Base-by-base conservation (phyloP, 805 yeast genomes). In the Candida maris region DNA sequence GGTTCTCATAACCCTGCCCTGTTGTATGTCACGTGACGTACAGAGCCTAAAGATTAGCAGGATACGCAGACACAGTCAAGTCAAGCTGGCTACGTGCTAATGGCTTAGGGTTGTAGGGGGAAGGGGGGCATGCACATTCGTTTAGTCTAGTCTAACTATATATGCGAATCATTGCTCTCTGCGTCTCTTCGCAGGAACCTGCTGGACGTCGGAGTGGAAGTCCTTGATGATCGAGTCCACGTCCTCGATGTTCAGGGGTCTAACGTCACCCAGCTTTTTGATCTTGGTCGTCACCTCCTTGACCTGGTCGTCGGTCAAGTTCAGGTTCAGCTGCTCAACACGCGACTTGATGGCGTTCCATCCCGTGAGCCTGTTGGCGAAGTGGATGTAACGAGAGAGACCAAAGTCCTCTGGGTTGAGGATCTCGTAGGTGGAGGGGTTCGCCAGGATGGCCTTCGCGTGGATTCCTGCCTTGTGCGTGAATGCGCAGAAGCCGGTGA, bases 381-480 rank as follows among this genome's bases (percentile, higher is more conserved):
- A 75, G 54, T 75, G 79, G 43, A 75, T 75, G 53, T 75, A 75
- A 52, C 81, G 68, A n/a, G 78, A 70, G 50, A 75, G 65, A 40
- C 81, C 81, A 51, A 75, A 75, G 57, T 75, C 81, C 17, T 67
- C 58, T 21, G 81, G 81, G 48, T 71, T 70, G 54, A 75, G 65
- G 52, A 75, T 75, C 59, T 75, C 81, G 54, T 75, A 75, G 9
- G 80, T 75, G n/a, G 79, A 71, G 33, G 81, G 81, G 59, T 75
- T 75, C 34, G 81, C 80, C 47, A 75, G 67, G 39, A 75, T 75
- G 33, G 80, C 80, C 57, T 75, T 73, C 39, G 81, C 80, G 44
- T 75, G 81, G 45, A 75, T 73, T 57, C 81, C 81, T 16, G 81
- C 81, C 62, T 75, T 75, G 59, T 75, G 81, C 28, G 81, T 75